Conservation (phyloP, 495 filamentous ascomycete species). For the Daldinia loculata region DNA sequence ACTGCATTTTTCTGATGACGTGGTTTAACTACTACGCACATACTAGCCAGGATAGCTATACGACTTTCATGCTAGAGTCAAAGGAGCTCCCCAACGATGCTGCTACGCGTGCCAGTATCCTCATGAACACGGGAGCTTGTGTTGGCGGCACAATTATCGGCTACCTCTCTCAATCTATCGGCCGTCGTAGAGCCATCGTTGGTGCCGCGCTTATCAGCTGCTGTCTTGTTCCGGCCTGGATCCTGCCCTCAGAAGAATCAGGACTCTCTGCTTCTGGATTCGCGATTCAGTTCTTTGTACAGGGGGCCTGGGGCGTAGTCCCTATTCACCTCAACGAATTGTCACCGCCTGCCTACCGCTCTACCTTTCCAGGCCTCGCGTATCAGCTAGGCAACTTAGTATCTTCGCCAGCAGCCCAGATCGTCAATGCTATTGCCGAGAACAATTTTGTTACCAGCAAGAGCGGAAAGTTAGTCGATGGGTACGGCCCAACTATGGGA, state of each 20-base stretch:
- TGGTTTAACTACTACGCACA: constrained; percentile 61
- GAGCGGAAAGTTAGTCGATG: constrained; percentile 62
- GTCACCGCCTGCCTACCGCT: constrained; percentile 76
- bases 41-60: constrained; percentile 78
- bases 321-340: constrained; percentile 82
- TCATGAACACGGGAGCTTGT: constrained; percentile 77
- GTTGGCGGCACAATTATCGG: constrained; percentile 77
- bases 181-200: constrained; percentile 73
- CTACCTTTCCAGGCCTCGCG: constrained; percentile 69
- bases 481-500: constrained; percentile 75
- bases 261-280: constrained; percentile 72
- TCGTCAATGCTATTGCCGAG: constrained; percentile 73
- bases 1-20: constrained; percentile 76
- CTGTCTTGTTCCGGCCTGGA: constrained; percentile 74
- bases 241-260: constrained; percentile 66
- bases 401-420: constrained; percentile 74
- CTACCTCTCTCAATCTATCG: constrained; percentile 75
- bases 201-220: constrained; percentile 64
- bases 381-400: constrained; percentile 84
- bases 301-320: constrained; percentile 81
- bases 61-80: constrained; percentile 74
- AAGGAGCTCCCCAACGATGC: constrained; percentile 68
- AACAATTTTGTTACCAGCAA: constrained; percentile 56
- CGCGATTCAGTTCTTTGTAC: constrained; percentile 80
- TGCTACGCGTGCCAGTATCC: constrained; percentile 73